A percentile compares a stretch with the other conserved stretches of the same genome.
Conservation (phyloP, 1,284 basidiomycete genomes). For the Rhodotorula sp. region DNA sequence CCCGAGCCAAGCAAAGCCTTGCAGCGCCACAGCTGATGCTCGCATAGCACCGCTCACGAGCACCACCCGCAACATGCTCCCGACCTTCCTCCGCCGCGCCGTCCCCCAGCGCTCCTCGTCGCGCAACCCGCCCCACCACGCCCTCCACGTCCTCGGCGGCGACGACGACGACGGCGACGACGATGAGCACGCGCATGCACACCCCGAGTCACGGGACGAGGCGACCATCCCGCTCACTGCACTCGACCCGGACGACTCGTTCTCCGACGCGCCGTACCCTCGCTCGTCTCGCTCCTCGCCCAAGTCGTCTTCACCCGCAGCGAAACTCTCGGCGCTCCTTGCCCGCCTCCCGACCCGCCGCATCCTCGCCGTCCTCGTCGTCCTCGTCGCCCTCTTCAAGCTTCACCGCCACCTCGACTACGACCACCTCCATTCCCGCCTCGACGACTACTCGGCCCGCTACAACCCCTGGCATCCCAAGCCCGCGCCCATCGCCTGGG, state of each 20-base stretch:
- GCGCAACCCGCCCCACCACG: background rate
- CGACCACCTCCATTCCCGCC: background rate
- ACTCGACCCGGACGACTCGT: constrained; percentile 5
- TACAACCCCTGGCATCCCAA: constrained; percentile 25
- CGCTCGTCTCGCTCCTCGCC: background rate
- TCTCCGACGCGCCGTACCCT: background rate
- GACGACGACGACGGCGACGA: constrained; percentile 4
- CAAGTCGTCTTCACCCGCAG: background rate
- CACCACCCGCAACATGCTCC: background rate
- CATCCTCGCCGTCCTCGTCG: constrained; percentile 24
- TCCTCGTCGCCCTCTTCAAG: constrained; percentile 32
- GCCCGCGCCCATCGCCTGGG: background rate
- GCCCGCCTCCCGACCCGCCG: constrained; percentile 17
- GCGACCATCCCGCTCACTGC: constrained; percentile 22
- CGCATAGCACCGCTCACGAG: background rate
- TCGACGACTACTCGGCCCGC: constrained; percentile 6
- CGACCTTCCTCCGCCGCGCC: background rate
- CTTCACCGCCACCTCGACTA: constrained; percentile 10
- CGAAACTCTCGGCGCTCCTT: background rate
- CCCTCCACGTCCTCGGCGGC: constrained; percentile 2
- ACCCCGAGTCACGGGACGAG: no score
- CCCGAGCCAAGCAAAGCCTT: no score
- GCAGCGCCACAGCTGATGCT: no score
- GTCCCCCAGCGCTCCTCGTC: background rate
- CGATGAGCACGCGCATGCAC: background rate